Evolutionary conservation across 1,284 basidiomycete genomes (phyloP).

Genomic region (Ganoderma leucocontextum): DNA sequence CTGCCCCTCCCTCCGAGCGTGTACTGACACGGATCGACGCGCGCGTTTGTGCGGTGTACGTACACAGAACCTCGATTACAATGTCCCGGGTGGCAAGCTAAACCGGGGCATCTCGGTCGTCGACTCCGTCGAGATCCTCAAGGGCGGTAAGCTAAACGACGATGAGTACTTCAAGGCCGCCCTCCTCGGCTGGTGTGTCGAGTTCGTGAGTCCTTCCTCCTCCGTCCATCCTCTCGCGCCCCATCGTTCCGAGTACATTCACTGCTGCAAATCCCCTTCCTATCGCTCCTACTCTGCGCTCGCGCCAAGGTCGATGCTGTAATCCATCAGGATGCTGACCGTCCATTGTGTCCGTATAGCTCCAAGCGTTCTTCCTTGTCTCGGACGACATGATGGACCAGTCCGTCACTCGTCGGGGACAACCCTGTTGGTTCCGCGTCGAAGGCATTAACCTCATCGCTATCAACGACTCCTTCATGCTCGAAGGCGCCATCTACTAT

Average conservation of each 20-base stretch:
- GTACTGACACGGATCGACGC: constrained; percentile 1
- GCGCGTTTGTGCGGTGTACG: not conserved
- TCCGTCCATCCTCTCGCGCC: not conserved
- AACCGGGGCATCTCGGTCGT: constrained; percentile 96
- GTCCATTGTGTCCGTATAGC: constrained; percentile 51
- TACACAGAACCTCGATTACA: constrained; percentile 89
- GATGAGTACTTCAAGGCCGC: constrained; percentile 93
- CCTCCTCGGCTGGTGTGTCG: constrained; percentile 95
- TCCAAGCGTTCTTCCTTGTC: constrained; percentile 98
- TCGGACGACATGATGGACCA: constrained; percentile 99
- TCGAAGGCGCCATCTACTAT: constrained; percentile 94
- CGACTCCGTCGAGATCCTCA: constrained; percentile 92
- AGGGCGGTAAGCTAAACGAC: constrained; percentile 71
- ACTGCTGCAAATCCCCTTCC: not conserved
- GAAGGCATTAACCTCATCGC: constrained; percentile 86
- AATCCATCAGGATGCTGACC: constrained; percentile 4
- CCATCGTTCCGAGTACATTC: not conserved
- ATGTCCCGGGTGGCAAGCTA: constrained; percentile 95
- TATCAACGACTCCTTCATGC: constrained; percentile 98
- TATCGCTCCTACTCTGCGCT: not conserved
- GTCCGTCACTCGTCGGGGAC: constrained; percentile 95
- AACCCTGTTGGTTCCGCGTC: constrained; percentile 95
- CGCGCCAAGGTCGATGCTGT: not conserved
- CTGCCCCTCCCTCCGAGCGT: not conserved
- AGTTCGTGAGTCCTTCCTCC: constrained; percentile 78